A percentile compares a stretch with the other conserved stretches of the same genome.
phyloP scores from a whole-genome alignment of 495 filamentous ascomycete species.

The Hyphodiscus hymeniophilus region DNA sequence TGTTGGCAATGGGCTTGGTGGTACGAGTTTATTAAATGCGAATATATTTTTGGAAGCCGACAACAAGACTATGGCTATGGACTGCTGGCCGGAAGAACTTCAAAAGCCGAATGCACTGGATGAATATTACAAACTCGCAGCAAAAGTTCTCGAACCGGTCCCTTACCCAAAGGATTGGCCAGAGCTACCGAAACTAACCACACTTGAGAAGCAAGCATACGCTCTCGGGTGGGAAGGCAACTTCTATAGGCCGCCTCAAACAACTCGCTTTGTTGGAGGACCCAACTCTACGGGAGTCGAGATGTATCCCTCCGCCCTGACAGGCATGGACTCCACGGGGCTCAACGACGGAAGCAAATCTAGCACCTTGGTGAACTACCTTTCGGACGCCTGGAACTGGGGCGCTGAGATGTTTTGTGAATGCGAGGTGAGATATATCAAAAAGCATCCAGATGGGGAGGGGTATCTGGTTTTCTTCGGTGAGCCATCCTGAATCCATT shows the following conservation, averaged over 20 bases:
- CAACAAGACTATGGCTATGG: constrained; percentile 40
- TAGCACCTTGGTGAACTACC: constrained; percentile 55
- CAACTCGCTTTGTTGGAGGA: constrained; percentile 51
- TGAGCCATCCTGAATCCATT: too few relatives aligned
- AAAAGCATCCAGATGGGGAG: constrained; percentile 36
- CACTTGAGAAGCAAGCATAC: constrained; percentile 49
- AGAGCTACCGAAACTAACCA: constrained; percentile 42
- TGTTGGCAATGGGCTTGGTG: constrained; percentile 58
- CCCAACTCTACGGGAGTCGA: constrained; percentile 53
- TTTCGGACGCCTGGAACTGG: constrained; percentile 70
- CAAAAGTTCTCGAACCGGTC: constrained; percentile 48
- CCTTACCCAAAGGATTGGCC: constrained; percentile 50
- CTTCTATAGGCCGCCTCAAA: constrained; percentile 50
- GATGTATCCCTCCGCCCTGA: constrained; percentile 50
- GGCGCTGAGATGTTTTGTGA: constrained; percentile 67
- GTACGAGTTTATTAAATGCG: constrained; percentile 57
- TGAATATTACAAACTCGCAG: constrained; percentile 48
- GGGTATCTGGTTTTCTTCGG: constrained; percentile 58
- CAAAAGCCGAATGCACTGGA: constrained; percentile 34
- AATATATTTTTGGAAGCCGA: constrained; percentile 61
- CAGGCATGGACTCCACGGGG: constrained; percentile 55
- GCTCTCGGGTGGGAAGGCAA: constrained; percentile 39
- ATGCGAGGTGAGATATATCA: constrained; percentile 59
- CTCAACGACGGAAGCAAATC: constrained; percentile 63
- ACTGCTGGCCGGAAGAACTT: constrained; percentile 54